Evolutionary conservation across 2,329 filamentous ascomycete species (phyloP), one percentile per base, ranked within the genome.

Genomic region (Colletotrichum ledebouriae): DNA sequence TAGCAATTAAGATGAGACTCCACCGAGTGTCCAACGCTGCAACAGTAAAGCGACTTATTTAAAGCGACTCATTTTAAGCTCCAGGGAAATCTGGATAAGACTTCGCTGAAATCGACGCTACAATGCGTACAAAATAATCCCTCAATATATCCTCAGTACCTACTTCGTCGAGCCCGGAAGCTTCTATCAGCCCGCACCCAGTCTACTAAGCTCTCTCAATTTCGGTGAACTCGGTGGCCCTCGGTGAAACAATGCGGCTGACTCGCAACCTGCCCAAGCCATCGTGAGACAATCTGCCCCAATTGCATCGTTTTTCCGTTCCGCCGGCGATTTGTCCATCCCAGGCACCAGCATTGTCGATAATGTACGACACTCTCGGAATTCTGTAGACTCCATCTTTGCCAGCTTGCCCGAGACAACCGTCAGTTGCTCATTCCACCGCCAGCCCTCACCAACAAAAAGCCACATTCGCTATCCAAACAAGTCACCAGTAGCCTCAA

Each of bases 241-340:
- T 34, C 15, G 15, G 3, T n/a, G 42, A 10, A 1, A 29, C 29
- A 6, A 6, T 11, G 46, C 20, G 34, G 25, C 66, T 68, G 66
- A 68, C 66, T 65, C 65, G 65, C 47, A 12, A 65, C 20, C 34
- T 33, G n/a, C 60, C 55, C 17, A 39, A 59, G 56, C 20, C 41
- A 61, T 59, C 17, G 49, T 44, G 29, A 47, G 37, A 60, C 47
- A 55, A 42, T 34, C 17, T 25, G 47, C 33, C 42, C 22, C 41
- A 25, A 66, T 59, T 13, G 1, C 55, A 20, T 65, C 12, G 66
- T 68, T 68, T 66, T 68, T 68, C 66, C 66, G 66, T 66, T 66
- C 66, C 66, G 66, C 66, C 34, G 61, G 49, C 2, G 39, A 29
- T 10, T 55, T 20, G 7, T 29, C 34, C 49, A n/a, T 33, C 22